Evolutionary conservation across 768 basidiomycete genomes (phyloP), one percentile per base, ranked within the genome.

Genomic region (Pholiota microspora): DNA sequence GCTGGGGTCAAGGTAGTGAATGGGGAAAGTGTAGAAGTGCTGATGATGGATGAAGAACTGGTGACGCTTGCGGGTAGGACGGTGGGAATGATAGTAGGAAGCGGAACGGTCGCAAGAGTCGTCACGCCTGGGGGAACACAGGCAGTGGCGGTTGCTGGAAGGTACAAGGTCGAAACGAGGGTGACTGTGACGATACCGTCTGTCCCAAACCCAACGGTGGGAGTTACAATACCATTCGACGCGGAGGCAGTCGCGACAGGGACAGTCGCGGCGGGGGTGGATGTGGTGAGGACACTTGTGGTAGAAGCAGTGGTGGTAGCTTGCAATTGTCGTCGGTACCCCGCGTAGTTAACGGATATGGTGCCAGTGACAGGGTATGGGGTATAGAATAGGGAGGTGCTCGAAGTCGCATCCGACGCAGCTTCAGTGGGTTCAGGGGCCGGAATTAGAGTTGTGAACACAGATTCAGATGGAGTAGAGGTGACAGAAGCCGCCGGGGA

Each of bases 141-240:
- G 45, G 63, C 62, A 7, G 61, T 58, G 25, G 61, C 59, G 45
- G 57, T 51, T 10, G 68, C 68, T 16, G 69, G 64, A 49, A 69
- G 67, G 12, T 47, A 50, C 28, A 51, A 18, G 5, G 70, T 69
- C 21, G 69, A 65, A 24, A 70, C 58, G 34, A 73, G 60, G 10
- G 73, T 73, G 27, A 73, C 70, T 34, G 72, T 76, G 49, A 66
- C 68, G 36, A 69, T 62, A 8, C 71, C 72, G 49, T 73, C 63
- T 2, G 63, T 53, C 6, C 72, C 70, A 46, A 71, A 66, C 12
- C 64, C 64, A 7, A 69, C 59, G 10, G 69, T 68, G 45, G 68
- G 59, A 5, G 64, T 65, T 7, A 61, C 56, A 12, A 64, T 24
- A 24, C 52, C 51, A 9, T 45, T 50, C 48, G 60, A 53, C 21